Evolutionary conservation across 768 basidiomycete species (phyloP).

Genomic region (Naematelia aurantialba): DNA sequence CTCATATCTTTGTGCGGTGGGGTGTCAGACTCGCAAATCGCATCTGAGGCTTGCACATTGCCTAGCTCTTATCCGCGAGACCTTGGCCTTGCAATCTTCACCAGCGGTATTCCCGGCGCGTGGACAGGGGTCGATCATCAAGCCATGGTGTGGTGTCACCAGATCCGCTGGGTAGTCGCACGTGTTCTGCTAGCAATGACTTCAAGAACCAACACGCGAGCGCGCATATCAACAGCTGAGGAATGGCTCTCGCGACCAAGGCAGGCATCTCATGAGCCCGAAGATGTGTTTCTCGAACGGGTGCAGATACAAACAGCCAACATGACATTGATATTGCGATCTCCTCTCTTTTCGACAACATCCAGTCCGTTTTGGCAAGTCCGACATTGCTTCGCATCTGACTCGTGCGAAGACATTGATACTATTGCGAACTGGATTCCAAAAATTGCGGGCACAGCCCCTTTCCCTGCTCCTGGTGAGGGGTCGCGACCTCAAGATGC

Average conservation of each 20-base stretch:
- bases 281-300: neutral
- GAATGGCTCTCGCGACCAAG: neutral
- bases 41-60: conserved; percentile 80
- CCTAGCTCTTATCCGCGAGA: conserved; percentile 55
- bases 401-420: neutral
- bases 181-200: conserved; percentile 65
- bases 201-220: neutral
- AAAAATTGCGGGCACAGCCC: neutral
- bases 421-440: neutral
- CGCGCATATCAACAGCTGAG: conserved; percentile 1
- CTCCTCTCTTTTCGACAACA: neutral
- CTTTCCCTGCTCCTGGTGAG: conserved; percentile 40
- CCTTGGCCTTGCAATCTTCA: conserved; percentile 60
- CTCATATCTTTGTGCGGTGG: conserved; percentile 86
- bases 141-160: conserved; percentile 98
- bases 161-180: conserved; percentile 85
- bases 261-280: neutral
- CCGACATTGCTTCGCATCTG: neutral
- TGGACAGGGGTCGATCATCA: conserved; percentile 95
- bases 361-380: neutral
- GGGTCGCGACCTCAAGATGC: conserved; percentile 29
- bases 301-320: neutral
- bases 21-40: conserved; percentile 83
- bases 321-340: neutral
- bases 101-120: conserved; percentile 79